Conservation (phyloP, 2,329 filamentous ascomycete genomes). For the Cladophialophora carrionii region DNA sequence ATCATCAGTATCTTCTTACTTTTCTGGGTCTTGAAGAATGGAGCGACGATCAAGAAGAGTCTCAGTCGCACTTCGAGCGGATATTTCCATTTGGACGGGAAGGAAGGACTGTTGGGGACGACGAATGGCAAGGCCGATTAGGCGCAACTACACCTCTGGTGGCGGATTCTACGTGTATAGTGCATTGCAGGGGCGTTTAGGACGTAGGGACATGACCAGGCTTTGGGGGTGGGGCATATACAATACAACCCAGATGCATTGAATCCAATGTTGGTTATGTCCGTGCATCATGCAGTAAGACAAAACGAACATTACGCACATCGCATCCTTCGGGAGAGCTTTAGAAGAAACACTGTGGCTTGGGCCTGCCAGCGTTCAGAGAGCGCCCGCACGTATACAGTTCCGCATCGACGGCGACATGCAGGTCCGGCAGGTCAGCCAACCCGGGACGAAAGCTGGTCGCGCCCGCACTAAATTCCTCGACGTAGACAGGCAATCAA, state of each 20-base stretch:
- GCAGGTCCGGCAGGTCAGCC: background rate
- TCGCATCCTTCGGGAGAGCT: background rate
- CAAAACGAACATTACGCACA: background rate
- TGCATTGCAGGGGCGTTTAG: constrained; percentile 31
- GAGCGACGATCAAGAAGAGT: constrained; percentile 35
- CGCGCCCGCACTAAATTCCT: background rate
- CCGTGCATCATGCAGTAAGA: background rate
- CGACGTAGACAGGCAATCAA: background rate
- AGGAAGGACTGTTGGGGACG: constrained; percentile 49
- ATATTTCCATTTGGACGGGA: constrained; percentile 55
- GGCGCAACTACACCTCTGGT: constrained; percentile 20
- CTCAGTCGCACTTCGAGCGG: constrained; percentile 44
- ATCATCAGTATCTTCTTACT: constrained; percentile 44
- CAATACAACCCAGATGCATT: background rate
- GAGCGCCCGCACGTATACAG: background rate
- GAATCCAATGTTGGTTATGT: background rate
- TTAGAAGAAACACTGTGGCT: background rate
- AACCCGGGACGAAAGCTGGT: background rate
- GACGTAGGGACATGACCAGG: background rate
- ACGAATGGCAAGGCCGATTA: constrained; percentile 54
- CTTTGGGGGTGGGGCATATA: background rate
- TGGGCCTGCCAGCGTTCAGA: background rate
- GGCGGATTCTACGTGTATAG: constrained; percentile 22
- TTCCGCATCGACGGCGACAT: background rate
- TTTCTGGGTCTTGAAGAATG: constrained; percentile 41